These are phyloP conservation scores for Rutstroemia sydowiana DNA, from an alignment of 2,329 filamentous ascomycete genomes.

Conservation along the genomic window DNA sequence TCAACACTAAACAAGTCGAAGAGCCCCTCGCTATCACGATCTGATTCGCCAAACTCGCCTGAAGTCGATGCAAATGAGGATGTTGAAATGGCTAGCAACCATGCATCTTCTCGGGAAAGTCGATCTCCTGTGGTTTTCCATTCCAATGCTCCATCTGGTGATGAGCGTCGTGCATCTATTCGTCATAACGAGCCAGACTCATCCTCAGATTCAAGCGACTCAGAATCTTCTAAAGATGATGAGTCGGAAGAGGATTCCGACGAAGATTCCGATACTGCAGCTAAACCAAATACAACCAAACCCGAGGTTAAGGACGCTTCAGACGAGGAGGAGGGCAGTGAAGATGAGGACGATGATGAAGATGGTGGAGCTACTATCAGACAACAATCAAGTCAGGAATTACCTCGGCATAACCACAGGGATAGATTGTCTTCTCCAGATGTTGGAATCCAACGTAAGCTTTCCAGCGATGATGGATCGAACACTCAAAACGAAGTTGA, in stretches of 20 bases:
- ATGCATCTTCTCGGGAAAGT: constrained; percentile 22
- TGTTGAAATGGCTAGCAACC: constrained; percentile 16
- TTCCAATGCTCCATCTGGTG: constrained; percentile 3
- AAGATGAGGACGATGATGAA: background rate
- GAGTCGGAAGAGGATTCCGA: constrained; percentile 2
- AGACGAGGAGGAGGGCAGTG: constrained; percentile 11
- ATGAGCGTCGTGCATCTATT: background rate
- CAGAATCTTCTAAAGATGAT: constrained; percentile 4
- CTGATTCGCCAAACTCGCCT: background rate
- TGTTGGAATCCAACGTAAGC: constrained; percentile 17
- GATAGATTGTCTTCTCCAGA: constrained; percentile 6
- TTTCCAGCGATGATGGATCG: constrained; percentile 14
- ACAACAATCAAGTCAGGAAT: constrained; percentile 5
- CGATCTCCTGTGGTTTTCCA: constrained; percentile 26
- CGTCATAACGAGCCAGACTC: background rate
- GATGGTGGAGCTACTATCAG: constrained; percentile 4
- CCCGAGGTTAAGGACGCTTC: background rate
- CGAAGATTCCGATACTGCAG: constrained; percentile 1
- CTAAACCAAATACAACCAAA: background rate
- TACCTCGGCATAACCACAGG: constrained; percentile 6
- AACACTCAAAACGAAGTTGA: constrained; percentile 25
- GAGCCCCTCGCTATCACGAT: background rate
- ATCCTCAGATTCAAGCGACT: background rate
- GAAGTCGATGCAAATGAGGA: constrained; percentile 9
- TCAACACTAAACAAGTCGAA: background rate